A percentile compares a stretch with the other conserved stretches of the same genome.
phyloP scores from a whole-genome alignment of 306 rosid species.

The Rubus parviflorus region DNA sequence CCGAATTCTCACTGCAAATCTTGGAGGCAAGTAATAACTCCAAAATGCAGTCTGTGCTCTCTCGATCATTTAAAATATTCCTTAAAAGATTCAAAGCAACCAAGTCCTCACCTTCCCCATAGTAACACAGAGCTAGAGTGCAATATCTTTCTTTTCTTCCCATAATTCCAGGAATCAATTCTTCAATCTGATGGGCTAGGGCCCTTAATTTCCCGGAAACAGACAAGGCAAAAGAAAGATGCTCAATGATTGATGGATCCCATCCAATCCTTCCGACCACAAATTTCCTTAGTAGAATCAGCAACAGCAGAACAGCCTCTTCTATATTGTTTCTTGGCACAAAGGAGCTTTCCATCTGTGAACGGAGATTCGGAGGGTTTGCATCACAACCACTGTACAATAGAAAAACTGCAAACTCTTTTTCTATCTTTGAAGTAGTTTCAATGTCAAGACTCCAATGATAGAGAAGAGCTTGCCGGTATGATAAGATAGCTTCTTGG shows the following conservation, averaged over 20 bases:
- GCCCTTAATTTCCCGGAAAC: constrained; percentile 60
- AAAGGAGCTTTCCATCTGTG: constrained; percentile 77
- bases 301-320: constrained; percentile 81
- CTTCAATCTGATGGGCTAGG: constrained; percentile 69
- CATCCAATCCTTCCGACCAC: constrained; percentile 51
- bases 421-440: constrained; percentile 63
- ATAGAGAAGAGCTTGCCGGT: constrained; percentile 70
- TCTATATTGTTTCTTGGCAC: constrained; percentile 85
- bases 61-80: constrained; percentile 56
- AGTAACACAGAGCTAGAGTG: constrained; percentile 74
- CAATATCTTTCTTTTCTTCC: constrained; percentile 52
- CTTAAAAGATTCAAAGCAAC: constrained; percentile 76
- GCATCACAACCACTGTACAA: constrained; percentile 87
- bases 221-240: constrained; percentile 77
- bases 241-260: constrained; percentile 80
- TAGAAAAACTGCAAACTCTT: constrained; percentile 81
- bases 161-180: constrained; percentile 66
- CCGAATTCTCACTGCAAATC: constrained; percentile 63
- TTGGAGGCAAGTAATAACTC: constrained; percentile 76
- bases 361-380: constrained; percentile 71
- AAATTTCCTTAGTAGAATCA: constrained; percentile 58
- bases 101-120: constrained; percentile 58
- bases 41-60: constrained; percentile 45
- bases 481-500: constrained; percentile 72
- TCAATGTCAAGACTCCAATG: constrained; percentile 66